phyloP scores from a whole-genome alignment of 2,329 filamentous ascomycete genomes.

The Epichloe glyceriae region DNA sequence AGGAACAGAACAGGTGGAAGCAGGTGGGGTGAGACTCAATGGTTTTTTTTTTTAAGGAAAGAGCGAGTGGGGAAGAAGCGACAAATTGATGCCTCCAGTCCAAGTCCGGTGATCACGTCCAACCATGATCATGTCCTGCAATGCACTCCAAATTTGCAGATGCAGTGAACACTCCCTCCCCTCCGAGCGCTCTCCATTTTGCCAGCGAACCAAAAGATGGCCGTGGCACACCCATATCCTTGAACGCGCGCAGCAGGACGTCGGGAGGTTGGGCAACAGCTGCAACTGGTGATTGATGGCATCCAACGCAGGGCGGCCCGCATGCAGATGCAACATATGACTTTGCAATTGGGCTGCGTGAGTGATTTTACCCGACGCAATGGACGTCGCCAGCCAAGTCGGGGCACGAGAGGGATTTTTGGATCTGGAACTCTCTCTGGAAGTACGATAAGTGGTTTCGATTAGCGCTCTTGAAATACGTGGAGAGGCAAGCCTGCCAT shows the following conservation, averaged over 20 bases:
- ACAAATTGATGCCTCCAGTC: background rate
- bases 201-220: background rate
- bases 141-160: background rate
- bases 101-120: background rate
- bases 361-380: background rate
- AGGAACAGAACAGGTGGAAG: conserved; percentile 15
- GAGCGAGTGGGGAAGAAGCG: background rate
- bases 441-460: too few species aligned
- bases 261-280: conserved; percentile 1
- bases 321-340: background rate
- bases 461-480: background rate
- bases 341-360: background rate
- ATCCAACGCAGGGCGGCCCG: conserved; percentile 1
- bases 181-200: background rate
- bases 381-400: too few species aligned
- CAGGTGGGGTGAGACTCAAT: conserved; percentile 17
- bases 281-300: background rate
- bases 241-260: background rate
- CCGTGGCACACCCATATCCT: background rate
- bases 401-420: too few species aligned
- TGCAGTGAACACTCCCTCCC: background rate
- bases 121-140: background rate
- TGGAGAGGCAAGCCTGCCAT: background rate
- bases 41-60: background rate
- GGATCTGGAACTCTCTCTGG: too few species aligned